phyloP scores from a whole-genome alignment of 257 asterid species.

The Rubia yunnanensis region DNA sequence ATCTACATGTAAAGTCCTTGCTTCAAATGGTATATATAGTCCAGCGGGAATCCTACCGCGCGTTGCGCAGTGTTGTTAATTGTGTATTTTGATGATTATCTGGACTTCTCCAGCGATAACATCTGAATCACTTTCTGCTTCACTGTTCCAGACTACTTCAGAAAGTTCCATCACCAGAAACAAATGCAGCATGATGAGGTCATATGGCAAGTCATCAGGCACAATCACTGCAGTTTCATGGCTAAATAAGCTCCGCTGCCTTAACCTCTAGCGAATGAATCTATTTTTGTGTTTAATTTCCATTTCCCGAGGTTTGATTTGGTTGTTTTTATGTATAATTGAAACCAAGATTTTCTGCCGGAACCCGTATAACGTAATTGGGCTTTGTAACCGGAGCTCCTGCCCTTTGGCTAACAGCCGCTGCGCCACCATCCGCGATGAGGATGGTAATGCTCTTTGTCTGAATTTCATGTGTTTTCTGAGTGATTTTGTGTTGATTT shows the following conservation, averaged over 20 bases:
- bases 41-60: too few species aligned
- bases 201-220: constrained; percentile 98
- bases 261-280: not conserved
- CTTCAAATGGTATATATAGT: constrained; percentile 31
- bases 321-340: constrained; percentile 32
- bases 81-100: too few species aligned
- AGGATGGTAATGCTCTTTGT: constrained; percentile 44
- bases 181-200: constrained; percentile 99
- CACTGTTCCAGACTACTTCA: too few species aligned
- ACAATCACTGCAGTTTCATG: constrained; percentile 99
- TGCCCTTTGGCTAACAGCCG: constrained; percentile 98
- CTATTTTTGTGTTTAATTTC: not conserved
- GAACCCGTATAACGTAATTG: constrained; percentile 87
- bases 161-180: too few species aligned
- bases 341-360: constrained; percentile 88
- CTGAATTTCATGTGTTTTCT: not conserved
- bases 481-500: not conserved
- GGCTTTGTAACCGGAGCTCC: constrained; percentile 91
- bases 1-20: constrained; percentile 38
- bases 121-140: too few species aligned
- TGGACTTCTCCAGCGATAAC: too few species aligned
- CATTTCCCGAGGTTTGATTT: constrained; percentile 3
- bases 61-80: too few species aligned
- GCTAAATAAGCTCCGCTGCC: constrained; percentile 45
- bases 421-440: constrained; percentile 87